Conservation (phyloP, 2,329 filamentous ascomycete species). For the Fusarium sp. region DNA sequence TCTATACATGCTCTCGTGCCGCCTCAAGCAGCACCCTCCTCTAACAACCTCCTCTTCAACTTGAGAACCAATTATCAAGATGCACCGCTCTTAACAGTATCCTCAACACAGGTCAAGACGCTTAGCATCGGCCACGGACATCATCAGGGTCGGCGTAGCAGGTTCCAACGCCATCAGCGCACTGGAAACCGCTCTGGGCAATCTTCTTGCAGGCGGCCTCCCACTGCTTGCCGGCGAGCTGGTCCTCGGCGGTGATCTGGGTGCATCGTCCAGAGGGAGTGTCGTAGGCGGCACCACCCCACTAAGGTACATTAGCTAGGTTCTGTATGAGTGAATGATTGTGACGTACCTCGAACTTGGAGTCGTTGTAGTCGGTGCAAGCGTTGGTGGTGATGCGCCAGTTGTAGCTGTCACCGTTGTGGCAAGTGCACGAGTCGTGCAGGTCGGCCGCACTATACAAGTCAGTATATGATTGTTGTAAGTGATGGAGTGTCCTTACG, state of each 20-base stretch:
- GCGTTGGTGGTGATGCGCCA: conserved; percentile 35
- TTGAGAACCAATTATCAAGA: not conserved
- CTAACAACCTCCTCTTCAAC: not conserved
- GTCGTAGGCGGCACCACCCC: conserved; percentile 30
- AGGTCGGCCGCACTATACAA: conserved; percentile 27
- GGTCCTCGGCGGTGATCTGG: conserved; percentile 13
- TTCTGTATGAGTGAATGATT: not conserved
- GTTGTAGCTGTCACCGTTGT: conserved; percentile 38
- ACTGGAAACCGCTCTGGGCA: conserved; percentile 27
- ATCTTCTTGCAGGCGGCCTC: conserved; percentile 36
- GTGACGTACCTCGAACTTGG: conserved; percentile 20
- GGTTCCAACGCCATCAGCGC: conserved; percentile 34
- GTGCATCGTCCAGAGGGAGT: conserved; percentile 31
- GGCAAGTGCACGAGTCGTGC: conserved; percentile 34
- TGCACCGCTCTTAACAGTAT: not conserved
- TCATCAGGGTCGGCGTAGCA: conserved; percentile 26
- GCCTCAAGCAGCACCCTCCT: not conserved
- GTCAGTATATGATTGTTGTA: not conserved
- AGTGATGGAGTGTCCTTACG: conserved; percentile 15
- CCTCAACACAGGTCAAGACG: not conserved
- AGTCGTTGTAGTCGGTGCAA: conserved; percentile 29
- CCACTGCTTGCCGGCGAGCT: conserved; percentile 39
- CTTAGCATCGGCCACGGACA: conserved; percentile 28
- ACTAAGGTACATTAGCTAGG: conserved; percentile 13
- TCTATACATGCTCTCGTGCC: not conserved